Percentiles rank a stretch among this genome's conserved stretches.
phyloP scores from a whole-genome alignment of 441 rosid species.

The Brassica hybrid region DNA sequence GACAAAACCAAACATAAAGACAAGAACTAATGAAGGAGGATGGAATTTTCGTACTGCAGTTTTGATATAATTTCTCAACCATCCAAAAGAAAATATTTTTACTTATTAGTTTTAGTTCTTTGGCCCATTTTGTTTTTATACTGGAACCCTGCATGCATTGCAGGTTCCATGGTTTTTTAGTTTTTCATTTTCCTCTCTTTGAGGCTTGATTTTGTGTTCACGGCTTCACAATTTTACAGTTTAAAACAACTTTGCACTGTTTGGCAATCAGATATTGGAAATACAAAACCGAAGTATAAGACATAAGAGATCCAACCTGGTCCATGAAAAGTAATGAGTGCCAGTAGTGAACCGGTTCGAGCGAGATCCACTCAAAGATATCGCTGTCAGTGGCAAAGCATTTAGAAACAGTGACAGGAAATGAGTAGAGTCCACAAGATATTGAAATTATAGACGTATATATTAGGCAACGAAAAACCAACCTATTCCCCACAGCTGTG shows the following conservation, averaged over 20 bases:
- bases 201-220: conserved; percentile 26
- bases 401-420: conserved; percentile 28
- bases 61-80: conserved; percentile 13
- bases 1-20: too few relatives aligned
- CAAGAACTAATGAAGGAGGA: conserved; percentile 11
- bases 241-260: neutral
- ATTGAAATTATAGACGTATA: conserved; percentile 7
- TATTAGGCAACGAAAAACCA: conserved; percentile 36
- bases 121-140: conserved; percentile 5
- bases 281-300: conserved; percentile 19
- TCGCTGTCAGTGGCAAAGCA: conserved; percentile 59
- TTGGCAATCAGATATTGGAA: conserved; percentile 11
- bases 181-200: conserved; percentile 11
- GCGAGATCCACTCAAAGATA: conserved; percentile 87
- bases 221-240: conserved; percentile 3
- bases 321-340: conserved; percentile 97
- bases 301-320: conserved; percentile 62
- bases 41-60: neutral
- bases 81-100: conserved; percentile 9
- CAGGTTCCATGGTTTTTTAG: conserved; percentile 20
- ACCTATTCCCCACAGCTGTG: conserved; percentile 81
- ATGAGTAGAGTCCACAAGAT: conserved; percentile 23
- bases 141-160: conserved; percentile 18
- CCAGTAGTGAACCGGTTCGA: conserved; percentile 88
- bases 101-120: conserved; percentile 18